Base-by-base conservation (phyloP, 2,329 filamentous ascomycete species). In the Fusarium penzigii region DNA sequence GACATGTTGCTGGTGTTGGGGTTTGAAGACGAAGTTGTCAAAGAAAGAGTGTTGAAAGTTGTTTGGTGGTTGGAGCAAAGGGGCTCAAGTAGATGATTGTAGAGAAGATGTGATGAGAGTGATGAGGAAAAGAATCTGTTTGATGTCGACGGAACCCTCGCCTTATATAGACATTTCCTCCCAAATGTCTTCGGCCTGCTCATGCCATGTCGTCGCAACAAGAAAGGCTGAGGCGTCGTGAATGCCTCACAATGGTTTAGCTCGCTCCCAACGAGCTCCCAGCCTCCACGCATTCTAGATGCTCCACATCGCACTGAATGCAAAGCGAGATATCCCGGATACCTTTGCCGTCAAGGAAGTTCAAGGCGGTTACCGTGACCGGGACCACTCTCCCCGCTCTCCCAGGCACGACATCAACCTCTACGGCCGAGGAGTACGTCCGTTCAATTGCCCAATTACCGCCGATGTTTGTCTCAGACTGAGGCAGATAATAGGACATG, bases 151-250 rank as follows among this genome's bases (percentile, higher is more conserved):
- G 44, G 48, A 56, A 42, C 55, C 29, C 17, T 16, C 48, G 45
- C 56, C 62, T 63, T 65, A 60, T 65, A 65, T 65, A 65, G 60
- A 55, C 42, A 43, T 54, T 59, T 46, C 34, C 39, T 39, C 16
- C 44, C 46, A 48, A 41, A 7, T n/a, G 20, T 25, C 20, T 9
- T 36, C 13, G 32, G 4, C 32, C 32, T 36, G 13, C 32, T 12
- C 32, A 9, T 36, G 13, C 32, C 32, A 36, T 36, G 32, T 36
- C 32, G 32, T 36, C 32, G 20, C 32, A 36, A 36, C 20, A 36
- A 36, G 32, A 36, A 36, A 36, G 32, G 32, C 32, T 36, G 32
- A 36, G 32, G 13, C 32, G 10, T 12, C 32, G 32, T 36, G 32
- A 36, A 36, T 36, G 32, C 32, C 13, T 36, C 32, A 36, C 32